Evolutionary conservation across 2,329 filamentous ascomycete species (phyloP), one percentile per base, ranked within the genome.

Genomic region (Lojkania enalia): DNA sequence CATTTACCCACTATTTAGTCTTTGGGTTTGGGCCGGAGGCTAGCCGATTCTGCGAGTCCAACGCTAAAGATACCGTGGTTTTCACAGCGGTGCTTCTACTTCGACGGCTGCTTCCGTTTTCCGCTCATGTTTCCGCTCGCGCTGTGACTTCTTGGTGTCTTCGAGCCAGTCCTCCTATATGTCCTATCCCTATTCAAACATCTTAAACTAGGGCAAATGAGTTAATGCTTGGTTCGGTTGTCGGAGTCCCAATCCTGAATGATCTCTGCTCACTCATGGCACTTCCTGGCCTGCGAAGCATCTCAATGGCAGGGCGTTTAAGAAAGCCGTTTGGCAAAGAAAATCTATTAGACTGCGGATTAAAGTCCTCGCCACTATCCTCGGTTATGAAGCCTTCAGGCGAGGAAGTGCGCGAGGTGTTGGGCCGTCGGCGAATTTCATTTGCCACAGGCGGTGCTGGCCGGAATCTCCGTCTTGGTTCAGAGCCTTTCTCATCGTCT

Each of bases 401-500:
- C 7, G 30, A 33, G 14, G 14, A 11, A 6, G 30, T 15, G 30
- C 30, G 30, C 9, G 6, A 6, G n/a, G n/a, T n/a, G n/a, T n/a
- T n/a, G n/a, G n/a, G n/a, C n/a, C n/a, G n/a, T 9, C 43, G 32
- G 1, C 62, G 49, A 30, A 66, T 47, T 16, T 66, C 58, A 13
- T 39, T 55, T 1, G 63, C 33, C 5, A 69, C 55, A 3, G 66
- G 65, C 2, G 65, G 65, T 15, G 65, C 64, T 18, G 55, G 54
- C 13, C 64, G 55, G 46, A 68, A 68, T 6, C 61, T 42, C 18
- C 64, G 57, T 16, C 42, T 47, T 11, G 57, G 52, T 5, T 44
- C 42, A 1, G 39, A 12, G 12, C 52, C 40, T 15, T 66, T 65
- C n/a, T 68, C 64, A 41, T 67, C 83, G 50, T 89, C 85, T 3